A percentile compares a stretch with the other conserved stretches of the same genome.
These are phyloP conservation scores for Mitragyna speciosa DNA, from an alignment of 257 asterid genomes.

Conservation along the genomic window DNA sequence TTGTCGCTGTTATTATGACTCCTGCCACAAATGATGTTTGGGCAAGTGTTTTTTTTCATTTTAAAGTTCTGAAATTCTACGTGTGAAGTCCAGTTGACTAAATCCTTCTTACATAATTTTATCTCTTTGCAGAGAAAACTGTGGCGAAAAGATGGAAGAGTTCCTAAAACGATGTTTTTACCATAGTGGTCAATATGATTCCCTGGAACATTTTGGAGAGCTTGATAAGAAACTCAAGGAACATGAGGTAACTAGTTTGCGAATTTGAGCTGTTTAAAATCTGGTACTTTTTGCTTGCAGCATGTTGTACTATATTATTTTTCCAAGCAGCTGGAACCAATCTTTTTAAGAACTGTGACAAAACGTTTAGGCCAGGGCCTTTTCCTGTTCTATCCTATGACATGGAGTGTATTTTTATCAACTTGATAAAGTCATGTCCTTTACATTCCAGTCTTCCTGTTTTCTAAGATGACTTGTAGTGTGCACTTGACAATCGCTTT, in stretches of 20 bases:
- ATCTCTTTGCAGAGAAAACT: conserved; percentile 63
- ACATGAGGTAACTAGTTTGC: conserved; percentile 65
- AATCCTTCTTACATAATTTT: background rate
- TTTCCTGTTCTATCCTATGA: background rate
- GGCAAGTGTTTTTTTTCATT: background rate
- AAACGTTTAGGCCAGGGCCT: background rate
- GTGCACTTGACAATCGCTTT: background rate
- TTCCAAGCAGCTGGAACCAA: too few species aligned
- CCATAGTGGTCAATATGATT: conserved; percentile 89
- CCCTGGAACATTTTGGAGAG: conserved; percentile 59
- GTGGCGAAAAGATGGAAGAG: conserved; percentile 90
- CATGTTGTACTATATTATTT: background rate
- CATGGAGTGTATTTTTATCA: background rate
- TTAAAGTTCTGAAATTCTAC: background rate
- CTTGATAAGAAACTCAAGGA: conserved; percentile 74
- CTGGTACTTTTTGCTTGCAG: background rate
- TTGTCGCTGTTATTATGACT: background rate
- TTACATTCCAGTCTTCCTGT: background rate
- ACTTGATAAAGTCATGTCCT: background rate
- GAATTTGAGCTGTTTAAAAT: background rate
- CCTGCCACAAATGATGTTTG: background rate
- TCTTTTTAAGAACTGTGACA: background rate
- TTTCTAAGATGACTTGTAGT: background rate
- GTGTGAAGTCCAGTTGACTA: background rate
- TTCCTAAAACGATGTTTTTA: conserved; percentile 84